Base-by-base conservation (phyloP, 192 early-diverging fungal genomes). In the Thamnidium elegans region DNA sequence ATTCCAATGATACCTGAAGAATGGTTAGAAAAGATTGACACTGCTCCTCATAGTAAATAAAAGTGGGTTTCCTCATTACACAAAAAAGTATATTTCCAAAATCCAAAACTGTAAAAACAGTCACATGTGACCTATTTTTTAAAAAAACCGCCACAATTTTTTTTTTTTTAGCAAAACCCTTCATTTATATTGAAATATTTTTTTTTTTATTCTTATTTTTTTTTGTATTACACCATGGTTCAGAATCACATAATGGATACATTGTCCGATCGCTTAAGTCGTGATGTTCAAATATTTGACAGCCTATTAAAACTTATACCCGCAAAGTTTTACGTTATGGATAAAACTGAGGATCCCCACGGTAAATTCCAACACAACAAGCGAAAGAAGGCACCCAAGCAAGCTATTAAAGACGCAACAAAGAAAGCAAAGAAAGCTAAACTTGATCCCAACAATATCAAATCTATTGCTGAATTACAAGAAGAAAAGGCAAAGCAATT, bases 341-440 rank as follows among this genome's bases (percentile, higher is more conserved):
- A 87, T 42, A 78, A 87, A 31, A 70, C 82, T 47, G 86, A 88
- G 65, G 75, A 84, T 39, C 72, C 65, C 17, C 42, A 21, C 15
- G 63, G 46, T 48, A 81, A 85, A 69, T 82, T 82, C 74, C 83
- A 84, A 74, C 86, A 92, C 66, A 93, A 90, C 66, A 95, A 97
- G 78, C 89, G 92, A 72, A 88, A 89, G 62, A 80, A 77, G 58
- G 85, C 87, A 17, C 86, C 87, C 26, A 92, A 93, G 66, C 87
- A 91, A 70, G 86, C 73, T 7, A 77, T 90, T 48, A 94, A 92
- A 58, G 87, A 94, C 55, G 84, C 86, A 30, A 84, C 86, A 59
- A 91, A 89, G 71, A 86, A 85, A 60, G 89, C 89, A n/a, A 93
- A 93, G 62, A 89, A 87, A 73, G 80, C 81, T 67, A 94, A 95